phyloP scores from a whole-genome alignment of 495 filamentous ascomycete genomes.

The Aspergillus carlsbadensis region DNA sequence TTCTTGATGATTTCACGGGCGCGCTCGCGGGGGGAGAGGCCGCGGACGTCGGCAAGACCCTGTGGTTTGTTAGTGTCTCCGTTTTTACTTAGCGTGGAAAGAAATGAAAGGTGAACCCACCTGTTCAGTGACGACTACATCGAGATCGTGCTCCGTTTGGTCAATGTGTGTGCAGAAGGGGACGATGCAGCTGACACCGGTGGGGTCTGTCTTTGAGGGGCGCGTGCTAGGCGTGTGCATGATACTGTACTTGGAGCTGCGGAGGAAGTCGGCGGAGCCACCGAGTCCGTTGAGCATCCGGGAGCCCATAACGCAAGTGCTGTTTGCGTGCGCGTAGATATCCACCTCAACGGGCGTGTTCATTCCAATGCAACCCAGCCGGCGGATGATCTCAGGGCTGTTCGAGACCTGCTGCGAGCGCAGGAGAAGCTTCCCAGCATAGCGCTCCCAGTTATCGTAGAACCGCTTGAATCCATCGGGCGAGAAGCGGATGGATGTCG shows the following conservation, averaged over 20 bases:
- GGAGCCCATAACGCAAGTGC: conserved; percentile 84
- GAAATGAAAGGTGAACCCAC: conserved; percentile 12
- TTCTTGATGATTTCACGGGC: conserved; percentile 85
- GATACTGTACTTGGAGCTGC: conserved; percentile 81
- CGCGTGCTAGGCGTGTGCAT: conserved; percentile 88
- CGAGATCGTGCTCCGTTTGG: conserved; percentile 90
- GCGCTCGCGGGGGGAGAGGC: conserved; percentile 75
- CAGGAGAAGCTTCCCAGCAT: conserved; percentile 80
- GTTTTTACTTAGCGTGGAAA: conserved; percentile 1
- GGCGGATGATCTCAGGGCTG: conserved; percentile 90
- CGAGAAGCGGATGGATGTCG: conserved; percentile 88
- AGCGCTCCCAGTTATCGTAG: conserved; percentile 81
- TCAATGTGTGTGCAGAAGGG: conserved; percentile 93
- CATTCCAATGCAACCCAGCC: conserved; percentile 89
- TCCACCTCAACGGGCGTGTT: conserved; percentile 94
- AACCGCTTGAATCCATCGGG: conserved; percentile 91
- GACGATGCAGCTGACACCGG: conserved; percentile 83
- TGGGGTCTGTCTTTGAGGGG: conserved; percentile 79
- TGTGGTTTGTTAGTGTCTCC: conserved; percentile 1
- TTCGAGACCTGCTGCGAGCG: conserved; percentile 87
- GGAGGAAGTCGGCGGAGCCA: conserved; percentile 85
- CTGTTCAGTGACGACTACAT: conserved; percentile 84
- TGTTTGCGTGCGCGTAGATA: conserved; percentile 93
- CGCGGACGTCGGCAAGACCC: conserved; percentile 83
- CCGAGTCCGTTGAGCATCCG: conserved; percentile 93